These are phyloP conservation scores for Schwanniomyces etchellsii DNA, from an alignment of 1,139 yeast species.

Conservation along the genomic window DNA sequence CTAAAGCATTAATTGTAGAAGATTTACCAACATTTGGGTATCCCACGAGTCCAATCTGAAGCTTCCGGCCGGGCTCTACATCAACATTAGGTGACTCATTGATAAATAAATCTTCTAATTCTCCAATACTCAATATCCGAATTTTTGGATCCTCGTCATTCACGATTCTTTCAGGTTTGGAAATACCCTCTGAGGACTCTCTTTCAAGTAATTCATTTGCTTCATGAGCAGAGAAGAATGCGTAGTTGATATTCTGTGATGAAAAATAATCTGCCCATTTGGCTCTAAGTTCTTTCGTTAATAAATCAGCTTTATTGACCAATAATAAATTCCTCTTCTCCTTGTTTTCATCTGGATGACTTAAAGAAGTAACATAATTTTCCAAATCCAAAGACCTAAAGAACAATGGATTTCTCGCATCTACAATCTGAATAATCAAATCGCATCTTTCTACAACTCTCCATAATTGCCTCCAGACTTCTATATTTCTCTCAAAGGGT, in stretches of 20 bases:
- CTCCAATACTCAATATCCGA: conserved; percentile 73
- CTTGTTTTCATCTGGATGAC: conserved; percentile 41
- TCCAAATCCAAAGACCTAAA: conserved; percentile 91
- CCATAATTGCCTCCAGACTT: conserved; percentile 99
- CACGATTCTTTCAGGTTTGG: conserved; percentile 6
- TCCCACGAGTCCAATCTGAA: conserved; percentile 94
- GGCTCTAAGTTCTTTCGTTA: conserved; percentile 69
- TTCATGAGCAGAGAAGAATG: conserved; percentile 87
- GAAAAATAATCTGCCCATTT: conserved; percentile 85
- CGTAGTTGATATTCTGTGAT: conserved; percentile 65
- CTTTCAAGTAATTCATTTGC: conserved; percentile 69
- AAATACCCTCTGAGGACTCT: conserved; percentile 28
- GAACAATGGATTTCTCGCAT: conserved; percentile 89
- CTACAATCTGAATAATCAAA: conserved; percentile 93
- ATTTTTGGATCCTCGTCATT: conserved; percentile 32
- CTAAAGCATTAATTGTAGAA: conserved; percentile 90
- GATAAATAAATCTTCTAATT: conserved; percentile 75
- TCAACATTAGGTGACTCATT: conserved; percentile 69
- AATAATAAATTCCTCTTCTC: conserved; percentile 72
- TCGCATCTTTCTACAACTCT: conserved; percentile 95
- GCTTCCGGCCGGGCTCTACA: conserved; percentile 52
- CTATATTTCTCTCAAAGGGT: conserved; percentile 94
- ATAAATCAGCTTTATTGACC: conserved; percentile 90
- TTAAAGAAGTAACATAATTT: conserved; percentile 67
- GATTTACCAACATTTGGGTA: conserved; percentile 97